These are phyloP conservation scores for Eimeria brunetti DNA, from an alignment of 169 alveolate species.

Conservation along the genomic window DNA sequence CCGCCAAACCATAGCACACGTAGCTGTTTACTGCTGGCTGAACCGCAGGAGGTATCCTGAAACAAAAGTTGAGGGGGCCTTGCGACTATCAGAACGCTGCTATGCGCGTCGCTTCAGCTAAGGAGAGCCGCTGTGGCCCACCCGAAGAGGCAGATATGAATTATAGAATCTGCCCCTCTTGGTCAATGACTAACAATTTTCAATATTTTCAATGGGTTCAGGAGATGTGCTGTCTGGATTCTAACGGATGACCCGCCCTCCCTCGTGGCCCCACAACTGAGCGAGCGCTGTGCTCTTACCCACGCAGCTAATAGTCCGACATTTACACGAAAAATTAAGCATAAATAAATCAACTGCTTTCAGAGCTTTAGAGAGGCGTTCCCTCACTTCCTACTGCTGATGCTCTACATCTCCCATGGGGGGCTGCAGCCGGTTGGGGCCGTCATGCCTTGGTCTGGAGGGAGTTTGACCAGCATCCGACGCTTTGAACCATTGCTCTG, in stretches of 20 bases:
- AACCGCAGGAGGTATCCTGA: background rate
- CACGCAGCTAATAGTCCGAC: background rate
- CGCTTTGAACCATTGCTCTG: no score
- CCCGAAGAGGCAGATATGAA: background rate
- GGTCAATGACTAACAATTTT: background rate
- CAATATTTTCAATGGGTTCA: background rate
- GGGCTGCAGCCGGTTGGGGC: slow-evolving; percentile 15
- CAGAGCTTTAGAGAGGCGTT: background rate
- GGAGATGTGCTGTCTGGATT: background rate
- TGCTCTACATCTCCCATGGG: background rate
- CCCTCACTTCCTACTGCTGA: background rate
- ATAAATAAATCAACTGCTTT: background rate
- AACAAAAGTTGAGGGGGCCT: background rate
- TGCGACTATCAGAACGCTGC: background rate
- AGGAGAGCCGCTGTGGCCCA: background rate
- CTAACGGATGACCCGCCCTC: background rate
- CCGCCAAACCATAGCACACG: background rate
- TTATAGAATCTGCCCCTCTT: background rate
- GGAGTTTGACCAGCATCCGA: no score
- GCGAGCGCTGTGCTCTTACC: background rate
- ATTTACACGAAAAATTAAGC: background rate
- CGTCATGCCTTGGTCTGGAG: no score
- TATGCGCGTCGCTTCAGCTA: background rate
- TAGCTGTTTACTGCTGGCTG: background rate
- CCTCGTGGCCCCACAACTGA: slow-evolving; percentile 13